Percentiles rank a stretch among this genome's conserved stretches.
Evolutionary conservation across 805 yeast genomes (phyloP).

Genomic region (Yarrowia sp.): DNA sequence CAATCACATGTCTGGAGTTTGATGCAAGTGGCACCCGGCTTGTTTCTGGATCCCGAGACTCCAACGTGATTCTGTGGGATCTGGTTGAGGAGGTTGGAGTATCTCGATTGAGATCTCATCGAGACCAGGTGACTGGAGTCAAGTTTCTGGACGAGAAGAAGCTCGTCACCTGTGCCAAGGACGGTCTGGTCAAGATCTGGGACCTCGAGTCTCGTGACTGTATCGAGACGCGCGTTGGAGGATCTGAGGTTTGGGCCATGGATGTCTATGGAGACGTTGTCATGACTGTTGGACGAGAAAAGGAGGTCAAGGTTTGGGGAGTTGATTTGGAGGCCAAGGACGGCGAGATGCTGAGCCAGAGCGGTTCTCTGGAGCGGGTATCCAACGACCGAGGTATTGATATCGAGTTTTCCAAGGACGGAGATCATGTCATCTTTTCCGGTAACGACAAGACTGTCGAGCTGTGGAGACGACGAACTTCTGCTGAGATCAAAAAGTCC

Average conservation of each 20-base stretch:
- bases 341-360: slow-evolving; percentile 36
- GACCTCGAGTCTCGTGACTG: slow-evolving; percentile 86
- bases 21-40: slow-evolving; percentile 81
- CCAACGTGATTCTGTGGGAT: slow-evolving; percentile 89
- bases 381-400: slow-evolving; percentile 54
- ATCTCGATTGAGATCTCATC: slow-evolving; percentile 82
- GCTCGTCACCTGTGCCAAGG: slow-evolving; percentile 74
- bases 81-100: slow-evolving; percentile 88
- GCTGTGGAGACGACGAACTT: slow-evolving; percentile 68
- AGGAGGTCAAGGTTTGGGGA: slow-evolving; percentile 80
- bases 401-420: slow-evolving; percentile 51
- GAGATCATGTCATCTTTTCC: slow-evolving; percentile 46
- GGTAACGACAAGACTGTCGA: slow-evolving; percentile 81
- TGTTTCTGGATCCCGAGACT: slow-evolving; percentile 82
- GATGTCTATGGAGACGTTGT: slow-evolving; percentile 46
- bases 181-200: slow-evolving; percentile 91
- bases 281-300: slow-evolving; percentile 74
- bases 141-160: slow-evolving; percentile 44
- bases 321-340: slow-evolving; percentile 56
- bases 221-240: slow-evolving; percentile 91
- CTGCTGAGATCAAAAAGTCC: slow-evolving; percentile 76
- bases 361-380: slow-evolving; percentile 46
- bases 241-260: slow-evolving; percentile 90
- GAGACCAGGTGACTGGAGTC: slow-evolving; percentile 80
- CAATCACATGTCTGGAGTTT: slow-evolving; percentile 65